phyloP scores from a whole-genome alignment of 129 eudicot genomes.

The Rutidosis leptorrhynchoides region DNA sequence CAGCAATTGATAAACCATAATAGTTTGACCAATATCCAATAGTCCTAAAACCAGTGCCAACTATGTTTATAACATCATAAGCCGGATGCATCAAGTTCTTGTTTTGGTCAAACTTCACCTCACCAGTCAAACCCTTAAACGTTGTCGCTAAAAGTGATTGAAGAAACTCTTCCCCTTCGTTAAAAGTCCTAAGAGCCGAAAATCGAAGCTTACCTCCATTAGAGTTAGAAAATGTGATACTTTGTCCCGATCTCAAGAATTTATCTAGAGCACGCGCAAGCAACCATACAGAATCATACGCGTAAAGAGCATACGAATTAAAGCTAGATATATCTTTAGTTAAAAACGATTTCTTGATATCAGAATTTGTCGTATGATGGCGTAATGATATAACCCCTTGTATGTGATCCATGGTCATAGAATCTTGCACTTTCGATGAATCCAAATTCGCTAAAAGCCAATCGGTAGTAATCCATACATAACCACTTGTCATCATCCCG shows the following conservation, averaged over 20 bases:
- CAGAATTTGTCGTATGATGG: constrained; percentile 59
- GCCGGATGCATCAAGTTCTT: constrained; percentile 60
- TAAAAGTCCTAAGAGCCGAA: constrained; percentile 49
- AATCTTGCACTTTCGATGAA: constrained; percentile 37
- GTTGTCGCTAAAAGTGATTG: constrained; percentile 39
- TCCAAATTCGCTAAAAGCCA: constrained; percentile 78
- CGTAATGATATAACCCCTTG: constrained; percentile 72
- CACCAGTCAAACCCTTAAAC: constrained; percentile 62
- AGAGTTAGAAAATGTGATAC: constrained; percentile 44
- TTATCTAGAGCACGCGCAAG: constrained; percentile 73
- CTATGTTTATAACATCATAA: constrained; percentile 63
- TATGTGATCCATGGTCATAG: constrained; percentile 45
- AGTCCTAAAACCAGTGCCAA: constrained; percentile 53
- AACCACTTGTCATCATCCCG: constrained; percentile 65
- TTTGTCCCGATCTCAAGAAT: constrained; percentile 44
- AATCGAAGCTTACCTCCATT: constrained; percentile 45
- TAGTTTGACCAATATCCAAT: constrained; percentile 80
- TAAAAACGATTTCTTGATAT: constrained; percentile 34
- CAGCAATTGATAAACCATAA: constrained; percentile 50
- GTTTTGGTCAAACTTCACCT: constrained; percentile 50
- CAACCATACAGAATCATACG: constrained; percentile 80
- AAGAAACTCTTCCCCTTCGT: constrained; percentile 59
- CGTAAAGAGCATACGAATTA: constrained; percentile 71
- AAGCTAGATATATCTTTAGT: constrained; percentile 36
- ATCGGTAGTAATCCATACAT: constrained; percentile 87